Conservation (phyloP, 2,329 filamentous ascomycete species). For the Colletotrichum musae region DNA sequence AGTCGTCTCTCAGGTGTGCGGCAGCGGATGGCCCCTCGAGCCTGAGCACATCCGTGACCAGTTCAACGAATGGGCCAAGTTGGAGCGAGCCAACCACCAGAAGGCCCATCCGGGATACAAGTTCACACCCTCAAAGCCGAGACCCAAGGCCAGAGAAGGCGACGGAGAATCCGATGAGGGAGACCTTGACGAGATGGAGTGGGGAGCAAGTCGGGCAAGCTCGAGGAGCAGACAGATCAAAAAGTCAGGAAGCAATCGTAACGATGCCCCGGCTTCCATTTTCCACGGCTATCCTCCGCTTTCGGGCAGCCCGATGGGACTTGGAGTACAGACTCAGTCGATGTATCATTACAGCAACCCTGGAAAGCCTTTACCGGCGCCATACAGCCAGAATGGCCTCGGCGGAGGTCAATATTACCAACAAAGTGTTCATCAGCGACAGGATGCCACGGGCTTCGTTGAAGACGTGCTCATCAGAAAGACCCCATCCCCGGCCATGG, state of each 20-base stretch:
- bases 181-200: conserved; percentile 63
- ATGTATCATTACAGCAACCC: conserved; percentile 41
- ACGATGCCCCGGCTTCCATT: conserved; percentile 44
- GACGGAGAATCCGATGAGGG: conserved; percentile 59
- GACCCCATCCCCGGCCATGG: conserved; percentile 51
- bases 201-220: conserved; percentile 50
- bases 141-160: conserved; percentile 54
- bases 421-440: conserved; percentile 48
- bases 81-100: conserved; percentile 88
- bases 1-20: conserved; percentile 89
- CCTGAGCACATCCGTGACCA: conserved; percentile 78
- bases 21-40: conserved; percentile 88
- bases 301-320: conserved; percentile 38
- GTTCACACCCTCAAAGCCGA: conserved; percentile 86
- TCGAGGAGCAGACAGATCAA: conserved; percentile 48
- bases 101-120: conserved; percentile 92
- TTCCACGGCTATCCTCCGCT: conserved; percentile 37
- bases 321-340: conserved; percentile 38
- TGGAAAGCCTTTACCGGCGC: conserved; percentile 52
- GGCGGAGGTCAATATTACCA: conserved; percentile 54
- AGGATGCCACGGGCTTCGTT: conserved; percentile 44
- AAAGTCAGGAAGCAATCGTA: conserved; percentile 50
- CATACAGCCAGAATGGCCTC: conserved; percentile 52
- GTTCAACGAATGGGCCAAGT: conserved; percentile 83
- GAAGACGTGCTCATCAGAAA: conserved; percentile 52